phyloP scores from a whole-genome alignment of 2,329 filamentous ascomycete species.

The Ophiosphaerella herpotricha region DNA sequence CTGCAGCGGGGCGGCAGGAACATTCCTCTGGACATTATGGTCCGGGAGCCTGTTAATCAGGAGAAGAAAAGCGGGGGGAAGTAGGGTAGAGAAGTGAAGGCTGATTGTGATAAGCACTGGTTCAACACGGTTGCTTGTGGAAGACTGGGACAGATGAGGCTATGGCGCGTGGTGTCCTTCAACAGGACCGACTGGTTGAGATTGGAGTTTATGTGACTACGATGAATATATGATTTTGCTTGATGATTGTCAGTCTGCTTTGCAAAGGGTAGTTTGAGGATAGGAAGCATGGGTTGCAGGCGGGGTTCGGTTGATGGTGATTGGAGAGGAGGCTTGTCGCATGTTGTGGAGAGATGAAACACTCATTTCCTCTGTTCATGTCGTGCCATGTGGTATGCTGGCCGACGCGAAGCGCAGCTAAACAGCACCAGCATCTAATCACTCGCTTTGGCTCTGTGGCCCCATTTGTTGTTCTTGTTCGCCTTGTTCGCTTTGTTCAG shows the following conservation, averaged over 20 bases:
- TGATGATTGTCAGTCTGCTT: neutral
- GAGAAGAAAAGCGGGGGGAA: slow-evolving; percentile 24
- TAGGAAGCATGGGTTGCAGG: neutral
- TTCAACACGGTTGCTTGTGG: slow-evolving; percentile 30
- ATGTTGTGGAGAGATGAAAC: too few relatives aligned
- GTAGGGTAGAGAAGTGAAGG: slow-evolving; percentile 4
- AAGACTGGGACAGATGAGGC: neutral
- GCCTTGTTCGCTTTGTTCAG: too few relatives aligned
- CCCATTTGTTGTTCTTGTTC: too few relatives aligned
- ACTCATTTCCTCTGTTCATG: slow-evolving; percentile 21
- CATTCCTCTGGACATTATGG: slow-evolving; percentile 78
- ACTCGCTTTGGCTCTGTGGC: too few relatives aligned
- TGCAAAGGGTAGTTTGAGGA: neutral
- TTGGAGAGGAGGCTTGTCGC: slow-evolving; percentile 6
- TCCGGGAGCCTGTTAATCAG: slow-evolving; percentile 64
- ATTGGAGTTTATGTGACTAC: neutral
- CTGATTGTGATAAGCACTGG: slow-evolving; percentile 11
- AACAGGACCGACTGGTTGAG: slow-evolving; percentile 20
- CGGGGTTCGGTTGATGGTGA: neutral
- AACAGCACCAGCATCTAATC: too few relatives aligned
- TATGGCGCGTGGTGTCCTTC: slow-evolving; percentile 18
- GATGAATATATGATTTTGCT: neutral
- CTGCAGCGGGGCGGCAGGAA: slow-evolving; percentile 63
- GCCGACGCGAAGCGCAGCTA: too few relatives aligned
- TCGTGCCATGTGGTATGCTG: too few relatives aligned